These are phyloP conservation scores for Tolypocladium cylindrosporum DNA, from an alignment of 2,329 filamentous ascomycete genomes.

Conservation along the genomic window DNA sequence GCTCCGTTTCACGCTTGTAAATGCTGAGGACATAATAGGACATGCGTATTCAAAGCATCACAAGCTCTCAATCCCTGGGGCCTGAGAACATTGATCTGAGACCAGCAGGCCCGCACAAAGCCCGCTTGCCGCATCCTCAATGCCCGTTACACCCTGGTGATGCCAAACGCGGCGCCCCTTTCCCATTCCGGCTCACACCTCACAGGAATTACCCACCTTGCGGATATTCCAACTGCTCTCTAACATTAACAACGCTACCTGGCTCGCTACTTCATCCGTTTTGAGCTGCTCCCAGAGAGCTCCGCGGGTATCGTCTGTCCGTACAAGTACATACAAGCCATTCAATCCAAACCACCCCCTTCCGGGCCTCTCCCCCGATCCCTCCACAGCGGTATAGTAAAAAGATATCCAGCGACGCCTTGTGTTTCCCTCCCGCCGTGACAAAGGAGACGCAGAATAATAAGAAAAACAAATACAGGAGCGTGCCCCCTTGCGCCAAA, in stretches of 20 bases:
- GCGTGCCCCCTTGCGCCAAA: background rate
- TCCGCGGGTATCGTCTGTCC: constrained; percentile 5
- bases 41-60: background rate
- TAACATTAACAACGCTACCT: background rate
- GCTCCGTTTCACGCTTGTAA: too few species aligned
- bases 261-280: background rate
- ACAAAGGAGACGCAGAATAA: background rate
- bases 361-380: background rate
- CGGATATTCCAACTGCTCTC: background rate
- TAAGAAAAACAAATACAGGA: background rate
- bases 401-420: background rate
- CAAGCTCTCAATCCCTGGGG: background rate
- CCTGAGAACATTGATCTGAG: background rate
- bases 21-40: too few species aligned
- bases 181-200: background rate
- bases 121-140: background rate
- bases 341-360: background rate
- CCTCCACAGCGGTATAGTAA: background rate
- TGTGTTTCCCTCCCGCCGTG: background rate
- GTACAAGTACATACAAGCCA: constrained; percentile 2
- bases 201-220: background rate
- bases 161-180: background rate
- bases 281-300: constrained; percentile 1
- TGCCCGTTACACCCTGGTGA: background rate
- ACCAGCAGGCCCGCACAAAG: background rate